Base-by-base conservation (phyloP, 2,329 filamentous ascomycete genomes). In the Penicillium thymicola region DNA sequence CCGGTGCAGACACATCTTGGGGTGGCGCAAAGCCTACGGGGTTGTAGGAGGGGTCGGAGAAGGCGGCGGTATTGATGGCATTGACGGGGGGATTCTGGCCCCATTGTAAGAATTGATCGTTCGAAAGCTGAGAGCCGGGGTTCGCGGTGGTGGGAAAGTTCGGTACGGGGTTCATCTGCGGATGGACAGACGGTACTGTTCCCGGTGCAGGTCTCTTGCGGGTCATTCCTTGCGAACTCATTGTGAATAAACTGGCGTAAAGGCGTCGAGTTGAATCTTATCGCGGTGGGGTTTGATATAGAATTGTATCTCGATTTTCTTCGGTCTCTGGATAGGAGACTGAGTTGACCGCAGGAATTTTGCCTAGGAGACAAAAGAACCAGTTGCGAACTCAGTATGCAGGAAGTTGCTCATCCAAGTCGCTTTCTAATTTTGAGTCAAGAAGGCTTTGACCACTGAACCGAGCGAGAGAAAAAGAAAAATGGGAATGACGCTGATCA, bases 171-270 rank as follows among this genome's bases (percentile, higher is more conserved):
- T 82, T 81, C 68, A 82, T 75, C 62, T 78, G 78, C 38, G 79
- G 78, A 48, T 85, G 83, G 23, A 82, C 76, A 62, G 83, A 76
- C n/a, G 89, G 87, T 37, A 85, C 82, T 59, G 86, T 78, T 70
- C 88, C 89, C 55, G 89, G 87, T 45, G 89, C 89, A 64, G 88
- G 80, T 72, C 90, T 83, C 79, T 94, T 94, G 74, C 89, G 79
- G 51, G 75, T 77, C 41, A 75, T 67, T 48, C 73, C 72, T 69
- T 78, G 75, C 23, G 75, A 72, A 51, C 72, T 69, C 75, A 76
- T 77, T 54, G 51, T 63, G 59, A 60, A 59, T 27, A 28, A 14
- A 18, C 27, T 40, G 41, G 41, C 41, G 54, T 42, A 34, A 34
- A 47, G 53, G 36, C 28, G 42, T 47, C 49, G 34, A 25, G 42